Conservation (phyloP, 2,329 filamentous ascomycete genomes). For the Trichoderma endophyticum region DNA sequence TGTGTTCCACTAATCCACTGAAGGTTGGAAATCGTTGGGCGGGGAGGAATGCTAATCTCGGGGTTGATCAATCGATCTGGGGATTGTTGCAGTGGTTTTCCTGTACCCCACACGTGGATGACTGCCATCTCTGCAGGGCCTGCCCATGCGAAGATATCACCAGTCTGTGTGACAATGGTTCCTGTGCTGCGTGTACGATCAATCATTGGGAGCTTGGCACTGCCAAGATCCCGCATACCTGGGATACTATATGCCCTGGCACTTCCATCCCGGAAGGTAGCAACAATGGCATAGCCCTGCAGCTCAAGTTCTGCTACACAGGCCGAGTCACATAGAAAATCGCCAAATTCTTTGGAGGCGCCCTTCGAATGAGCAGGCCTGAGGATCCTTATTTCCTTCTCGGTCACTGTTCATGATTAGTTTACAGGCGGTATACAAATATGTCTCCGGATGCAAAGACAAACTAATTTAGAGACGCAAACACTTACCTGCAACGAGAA, state of each 20-base stretch:
- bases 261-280: conserved; percentile 78
- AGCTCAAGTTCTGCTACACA: conserved; percentile 70
- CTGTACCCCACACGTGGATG: conserved; percentile 80
- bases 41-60: conserved; percentile 66
- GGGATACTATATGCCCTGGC: conserved; percentile 84
- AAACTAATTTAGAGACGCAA: neutral
- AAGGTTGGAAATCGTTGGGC: conserved; percentile 90
- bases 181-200: conserved; percentile 70
- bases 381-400: conserved; percentile 82
- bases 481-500: conserved; percentile 66
- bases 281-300: conserved; percentile 74
- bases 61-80: conserved; percentile 80
- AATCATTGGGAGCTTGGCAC: conserved; percentile 62
- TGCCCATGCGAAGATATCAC: conserved; percentile 83
- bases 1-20: conserved; percentile 98
- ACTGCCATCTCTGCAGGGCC: conserved; percentile 82
- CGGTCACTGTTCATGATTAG: conserved; percentile 49
- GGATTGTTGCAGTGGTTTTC: conserved; percentile 57
- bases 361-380: conserved; percentile 81
- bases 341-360: conserved; percentile 87
- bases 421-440: neutral
- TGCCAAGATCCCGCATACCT: conserved; percentile 77
- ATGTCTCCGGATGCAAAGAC: neutral
- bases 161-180: conserved; percentile 69
- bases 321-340: conserved; percentile 77